phyloP scores from a whole-genome alignment of 2,329 filamentous ascomycete species.

The Thermothelomyces thermophilus region DNA sequence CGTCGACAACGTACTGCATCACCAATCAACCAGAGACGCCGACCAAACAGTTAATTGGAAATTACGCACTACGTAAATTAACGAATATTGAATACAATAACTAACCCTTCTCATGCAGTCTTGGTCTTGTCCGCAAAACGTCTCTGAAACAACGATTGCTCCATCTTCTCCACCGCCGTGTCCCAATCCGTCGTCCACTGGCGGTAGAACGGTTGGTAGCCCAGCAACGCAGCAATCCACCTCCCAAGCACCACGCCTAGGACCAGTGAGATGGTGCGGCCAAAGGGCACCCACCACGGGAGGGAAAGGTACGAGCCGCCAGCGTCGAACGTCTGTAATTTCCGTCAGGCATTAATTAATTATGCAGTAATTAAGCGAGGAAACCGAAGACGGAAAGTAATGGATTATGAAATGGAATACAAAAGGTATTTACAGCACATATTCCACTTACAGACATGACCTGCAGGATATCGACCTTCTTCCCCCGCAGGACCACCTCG shows the following conservation, averaged over 20 bases:
- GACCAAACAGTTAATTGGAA: neutral
- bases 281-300: neutral
- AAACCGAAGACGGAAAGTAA: neutral
- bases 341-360: no score
- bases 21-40: neutral
- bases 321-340: neutral
- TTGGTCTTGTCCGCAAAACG: neutral
- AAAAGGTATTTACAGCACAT: no score
- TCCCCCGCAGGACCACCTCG: neutral
- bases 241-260: neutral
- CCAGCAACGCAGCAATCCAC: neutral
- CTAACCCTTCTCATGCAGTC: neutral
- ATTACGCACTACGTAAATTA: no score
- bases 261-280: neutral
- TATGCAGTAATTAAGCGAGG: neutral
- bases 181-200: slow-evolving; percentile 1
- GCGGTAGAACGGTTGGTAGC: slow-evolving; percentile 1
- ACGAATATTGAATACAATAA: no score
- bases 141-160: neutral
- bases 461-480: neutral
- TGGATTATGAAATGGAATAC: no score
- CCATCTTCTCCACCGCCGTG: neutral
- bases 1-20: no score
- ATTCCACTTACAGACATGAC: neutral
- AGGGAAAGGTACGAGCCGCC: neutral